Percentiles rank a stretch among this genome's conserved stretches.
Evolutionary conservation across 306 rosid genomes (phyloP).

Genomic region (Rosa multiflora): DNA sequence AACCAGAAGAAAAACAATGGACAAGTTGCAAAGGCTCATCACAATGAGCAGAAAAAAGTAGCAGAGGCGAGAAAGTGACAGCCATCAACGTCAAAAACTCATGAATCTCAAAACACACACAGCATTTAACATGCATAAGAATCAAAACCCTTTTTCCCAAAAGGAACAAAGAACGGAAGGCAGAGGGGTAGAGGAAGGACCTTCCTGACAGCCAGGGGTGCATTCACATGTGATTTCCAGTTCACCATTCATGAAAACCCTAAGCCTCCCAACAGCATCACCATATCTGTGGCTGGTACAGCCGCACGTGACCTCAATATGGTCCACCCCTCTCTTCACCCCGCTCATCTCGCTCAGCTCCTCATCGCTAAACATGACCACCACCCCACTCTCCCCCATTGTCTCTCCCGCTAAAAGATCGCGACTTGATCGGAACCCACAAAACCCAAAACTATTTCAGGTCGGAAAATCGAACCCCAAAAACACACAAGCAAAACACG

Average conservation of each 20-base stretch:
- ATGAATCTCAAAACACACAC: slow-evolving; percentile 18
- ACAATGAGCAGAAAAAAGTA: slow-evolving; percentile 12
- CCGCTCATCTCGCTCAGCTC: slow-evolving; percentile 91
- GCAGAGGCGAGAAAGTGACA: slow-evolving; percentile 29
- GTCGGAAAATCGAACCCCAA: slow-evolving; percentile 35
- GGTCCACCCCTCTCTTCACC: slow-evolving; percentile 59
- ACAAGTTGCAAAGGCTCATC: slow-evolving; percentile 15
- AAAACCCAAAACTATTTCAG: slow-evolving; percentile 19
- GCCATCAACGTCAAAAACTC: slow-evolving; percentile 57
- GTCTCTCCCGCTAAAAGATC: slow-evolving; percentile 3
- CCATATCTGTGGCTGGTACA: slow-evolving; percentile 97
- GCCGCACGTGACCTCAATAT: slow-evolving; percentile 89
- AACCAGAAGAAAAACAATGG: background rate
- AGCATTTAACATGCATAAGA: slow-evolving; percentile 34
- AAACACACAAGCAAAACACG: slow-evolving; percentile 24
- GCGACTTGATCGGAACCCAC: slow-evolving; percentile 44
- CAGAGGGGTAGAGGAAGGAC: slow-evolving; percentile 44
- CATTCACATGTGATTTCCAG: slow-evolving; percentile 92
- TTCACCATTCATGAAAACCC: slow-evolving; percentile 90
- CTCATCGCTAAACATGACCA: slow-evolving; percentile 70
- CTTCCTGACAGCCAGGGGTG: slow-evolving; percentile 99
- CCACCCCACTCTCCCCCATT: slow-evolving; percentile 43
- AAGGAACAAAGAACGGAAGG: slow-evolving; percentile 14
- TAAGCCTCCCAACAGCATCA: slow-evolving; percentile 98
- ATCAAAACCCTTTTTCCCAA: slow-evolving; percentile 29